Evolutionary conservation across 495 filamentous ascomycete genomes (phyloP), one percentile per base, ranked within the genome.

Genomic region (Aspergillus incahuasiensis): DNA sequence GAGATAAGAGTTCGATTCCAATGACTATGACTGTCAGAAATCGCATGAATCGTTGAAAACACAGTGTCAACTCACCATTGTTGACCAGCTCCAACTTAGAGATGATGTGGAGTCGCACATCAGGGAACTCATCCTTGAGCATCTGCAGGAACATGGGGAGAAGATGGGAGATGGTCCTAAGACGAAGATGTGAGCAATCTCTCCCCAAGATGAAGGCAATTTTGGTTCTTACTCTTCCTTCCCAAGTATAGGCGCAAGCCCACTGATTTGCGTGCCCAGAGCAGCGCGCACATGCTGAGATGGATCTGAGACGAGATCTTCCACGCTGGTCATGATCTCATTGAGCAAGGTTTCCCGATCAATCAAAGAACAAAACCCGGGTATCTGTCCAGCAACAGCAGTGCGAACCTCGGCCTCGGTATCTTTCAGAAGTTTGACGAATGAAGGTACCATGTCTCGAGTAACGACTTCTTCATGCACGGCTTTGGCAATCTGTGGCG

Each of bases 101-200:
- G 66, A 98, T 98, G 67, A 98, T 98, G 73, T 97, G 95, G 38
- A 98, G 80, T 39, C 94, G 87, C 50, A 98, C 94, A 67, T 97
- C 95, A 30, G 94, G 94, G 73, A 96, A 97, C 64, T 98, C 94
- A 68, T 98, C 94, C 76, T 98, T 98, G 47, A 98, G 85, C 94
- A 98, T 98, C 67, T 95, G 89, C 35, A 97, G 80, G 74, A 98
- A 98, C 95, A 98, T 98, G 35, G 94, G 94, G 39, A 98, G 84
- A 56, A 98, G 88, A 64, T 97, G 94, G 54, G 91, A 83, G 58
- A 96, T 97, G 35, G 94, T 98, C 70, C 90, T 95, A 56, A 0
- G 34, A 11, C 28, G 58, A 61, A 52, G 38, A 39, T 66, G 51
- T 60, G 21, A 64, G 55, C 50, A 34, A 19, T 56, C 28, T 54